Evolutionary conservation across 768 basidiomycete genomes (phyloP).

Genomic region (Lactifluus hygrophoroides): DNA sequence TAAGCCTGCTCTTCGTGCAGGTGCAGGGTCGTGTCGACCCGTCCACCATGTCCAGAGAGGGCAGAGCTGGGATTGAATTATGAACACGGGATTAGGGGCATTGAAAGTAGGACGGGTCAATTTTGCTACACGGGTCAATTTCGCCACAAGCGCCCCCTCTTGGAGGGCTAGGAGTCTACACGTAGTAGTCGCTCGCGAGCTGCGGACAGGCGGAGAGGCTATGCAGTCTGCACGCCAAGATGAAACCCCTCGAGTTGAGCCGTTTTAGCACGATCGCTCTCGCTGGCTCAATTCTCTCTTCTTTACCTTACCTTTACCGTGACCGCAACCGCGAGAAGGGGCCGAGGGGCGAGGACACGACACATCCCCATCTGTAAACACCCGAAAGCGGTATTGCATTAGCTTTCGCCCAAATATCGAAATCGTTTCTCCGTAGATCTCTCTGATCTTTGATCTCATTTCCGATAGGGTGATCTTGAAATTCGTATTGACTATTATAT

Average conservation of each 20-base stretch:
- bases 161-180: neutral
- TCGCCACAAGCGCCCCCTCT: neutral
- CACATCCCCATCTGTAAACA: no score
- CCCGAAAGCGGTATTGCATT: neutral
- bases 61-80: neutral
- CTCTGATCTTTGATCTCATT: neutral
- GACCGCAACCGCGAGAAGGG: no score
- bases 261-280: neutral
- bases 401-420: neutral
- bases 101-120: no score
- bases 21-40: neutral
- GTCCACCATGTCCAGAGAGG: no score
- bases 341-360: no score
- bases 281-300: no score
- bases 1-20: neutral
- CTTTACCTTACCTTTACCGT: no score
- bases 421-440: neutral
- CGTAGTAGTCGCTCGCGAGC: no score
- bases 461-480: slow-evolving; percentile 1
- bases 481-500: neutral
- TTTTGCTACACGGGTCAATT: no score
- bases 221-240: neutral
- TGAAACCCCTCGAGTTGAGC: neutral
- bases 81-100: neutral
- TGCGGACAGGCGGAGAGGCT: neutral